These are phyloP conservation scores for Quercus bicolor DNA, from an alignment of 306 rosid species.

Conservation along the genomic window DNA sequence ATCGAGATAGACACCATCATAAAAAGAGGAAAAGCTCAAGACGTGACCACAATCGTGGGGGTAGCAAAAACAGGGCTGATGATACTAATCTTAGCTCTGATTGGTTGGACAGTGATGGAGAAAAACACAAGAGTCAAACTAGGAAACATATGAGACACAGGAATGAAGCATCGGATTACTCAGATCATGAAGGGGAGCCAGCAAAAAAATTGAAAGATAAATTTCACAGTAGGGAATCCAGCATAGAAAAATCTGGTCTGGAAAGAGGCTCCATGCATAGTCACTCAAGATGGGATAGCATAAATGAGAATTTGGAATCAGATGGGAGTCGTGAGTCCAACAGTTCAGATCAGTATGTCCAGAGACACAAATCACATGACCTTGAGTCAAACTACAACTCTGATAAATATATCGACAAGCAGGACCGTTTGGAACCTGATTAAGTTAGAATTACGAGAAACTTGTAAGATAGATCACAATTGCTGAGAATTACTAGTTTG, in stretches of 20 bases:
- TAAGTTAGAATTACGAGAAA: background rate
- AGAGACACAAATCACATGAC: background rate
- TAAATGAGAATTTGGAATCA: conserved; percentile 10
- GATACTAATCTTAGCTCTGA: background rate
- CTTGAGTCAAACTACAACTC: background rate
- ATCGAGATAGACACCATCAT: conserved; percentile 14
- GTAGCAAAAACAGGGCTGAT: background rate
- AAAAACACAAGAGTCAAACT: background rate
- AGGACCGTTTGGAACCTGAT: conserved; percentile 30
- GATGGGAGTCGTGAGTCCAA: conserved; percentile 9
- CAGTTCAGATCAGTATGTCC: conserved; percentile 3
- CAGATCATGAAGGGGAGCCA: background rate
- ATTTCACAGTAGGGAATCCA: background rate
- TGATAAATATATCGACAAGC: background rate
- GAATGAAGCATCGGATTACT: conserved; percentile 9
- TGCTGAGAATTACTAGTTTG: too few relatives aligned
- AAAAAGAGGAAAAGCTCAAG: conserved; percentile 12
- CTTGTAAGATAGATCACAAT: too few relatives aligned
- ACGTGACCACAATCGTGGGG: background rate
- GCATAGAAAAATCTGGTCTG: background rate
- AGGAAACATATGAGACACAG: background rate
- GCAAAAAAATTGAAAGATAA: background rate
- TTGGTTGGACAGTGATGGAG: conserved; percentile 12
- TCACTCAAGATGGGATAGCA: background rate
- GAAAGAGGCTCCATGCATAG: background rate